These are phyloP conservation scores for Corymbia citriodora DNA, from an alignment of 441 rosid genomes.

Conservation along the genomic window DNA sequence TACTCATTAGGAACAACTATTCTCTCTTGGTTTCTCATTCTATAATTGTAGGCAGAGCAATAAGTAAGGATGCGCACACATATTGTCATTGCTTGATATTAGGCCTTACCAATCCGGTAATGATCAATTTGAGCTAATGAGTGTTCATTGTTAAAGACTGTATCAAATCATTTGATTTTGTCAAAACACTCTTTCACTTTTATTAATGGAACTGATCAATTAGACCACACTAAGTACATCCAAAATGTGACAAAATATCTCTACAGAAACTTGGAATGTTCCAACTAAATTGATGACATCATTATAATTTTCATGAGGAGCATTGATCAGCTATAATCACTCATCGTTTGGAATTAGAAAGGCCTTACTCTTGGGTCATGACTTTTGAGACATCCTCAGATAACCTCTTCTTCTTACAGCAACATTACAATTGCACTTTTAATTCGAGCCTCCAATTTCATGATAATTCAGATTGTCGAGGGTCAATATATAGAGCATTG, in stretches of 20 bases:
- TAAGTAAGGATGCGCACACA: not conserved
- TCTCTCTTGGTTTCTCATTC: not conserved
- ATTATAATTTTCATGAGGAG: not conserved
- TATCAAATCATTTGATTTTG: not conserved
- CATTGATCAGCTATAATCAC: not conserved
- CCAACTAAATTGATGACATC: not conserved
- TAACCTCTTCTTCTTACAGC: not conserved
- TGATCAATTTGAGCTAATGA: not conserved
- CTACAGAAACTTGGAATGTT: not conserved
- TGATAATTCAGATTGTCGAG: conserved; percentile 67
- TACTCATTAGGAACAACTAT: not conserved
- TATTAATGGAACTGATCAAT: not conserved
- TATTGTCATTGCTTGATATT: not conserved
- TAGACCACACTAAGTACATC: not conserved
- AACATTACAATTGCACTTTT: not conserved
- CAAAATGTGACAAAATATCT: not conserved
- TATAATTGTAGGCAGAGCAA: not conserved
- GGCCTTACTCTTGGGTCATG: not conserved
- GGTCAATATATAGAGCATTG: conserved; percentile 88
- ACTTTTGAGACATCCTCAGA: not conserved
- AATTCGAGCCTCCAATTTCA: not conserved
- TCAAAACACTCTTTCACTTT: not conserved
- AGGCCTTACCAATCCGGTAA: not conserved
- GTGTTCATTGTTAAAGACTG: not conserved
- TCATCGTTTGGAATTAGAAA: not conserved